Conservation (phyloP, 257 asterid genomes). For the Lithospermum erythrorhizon region DNA sequence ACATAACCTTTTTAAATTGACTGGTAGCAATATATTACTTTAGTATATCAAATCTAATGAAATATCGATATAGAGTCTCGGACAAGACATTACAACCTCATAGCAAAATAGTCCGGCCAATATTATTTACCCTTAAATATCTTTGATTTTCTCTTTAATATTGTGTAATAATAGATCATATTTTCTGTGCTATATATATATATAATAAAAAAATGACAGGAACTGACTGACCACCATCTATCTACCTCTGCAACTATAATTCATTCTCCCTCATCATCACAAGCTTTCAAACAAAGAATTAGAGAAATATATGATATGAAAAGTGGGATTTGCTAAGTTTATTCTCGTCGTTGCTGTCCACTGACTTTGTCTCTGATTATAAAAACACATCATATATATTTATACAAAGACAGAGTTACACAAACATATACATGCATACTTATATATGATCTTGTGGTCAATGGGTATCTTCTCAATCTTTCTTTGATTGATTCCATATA, state of each 20-base stretch:
- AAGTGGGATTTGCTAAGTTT: slow-evolving; percentile 54
- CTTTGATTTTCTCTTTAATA: too few species aligned
- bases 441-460: slow-evolving; percentile 18
- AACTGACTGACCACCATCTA: slow-evolving; percentile 62
- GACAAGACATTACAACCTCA: too few species aligned
- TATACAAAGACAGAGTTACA: not conserved
- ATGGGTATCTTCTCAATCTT: slow-evolving; percentile 36
- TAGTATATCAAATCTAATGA: too few species aligned
- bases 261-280: slow-evolving; percentile 20
- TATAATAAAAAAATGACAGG: slow-evolving; percentile 9
- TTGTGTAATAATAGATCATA: too few species aligned
- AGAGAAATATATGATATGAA: slow-evolving; percentile 15
- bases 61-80: too few species aligned
- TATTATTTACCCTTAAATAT: too few species aligned
- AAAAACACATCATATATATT: too few species aligned
- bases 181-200: too few species aligned
- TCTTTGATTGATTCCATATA: slow-evolving; percentile 16
- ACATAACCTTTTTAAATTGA: too few species aligned
- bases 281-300: slow-evolving; percentile 77
- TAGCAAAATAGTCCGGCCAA: too few species aligned
- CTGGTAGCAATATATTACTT: too few species aligned
- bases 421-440: not conserved
- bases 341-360: slow-evolving; percentile 25
- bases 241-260: slow-evolving; percentile 32
- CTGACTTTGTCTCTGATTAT: slow-evolving; percentile 9